phyloP scores from a whole-genome alignment of 768 basidiomycete species.

The Tulasnella calospora region DNA sequence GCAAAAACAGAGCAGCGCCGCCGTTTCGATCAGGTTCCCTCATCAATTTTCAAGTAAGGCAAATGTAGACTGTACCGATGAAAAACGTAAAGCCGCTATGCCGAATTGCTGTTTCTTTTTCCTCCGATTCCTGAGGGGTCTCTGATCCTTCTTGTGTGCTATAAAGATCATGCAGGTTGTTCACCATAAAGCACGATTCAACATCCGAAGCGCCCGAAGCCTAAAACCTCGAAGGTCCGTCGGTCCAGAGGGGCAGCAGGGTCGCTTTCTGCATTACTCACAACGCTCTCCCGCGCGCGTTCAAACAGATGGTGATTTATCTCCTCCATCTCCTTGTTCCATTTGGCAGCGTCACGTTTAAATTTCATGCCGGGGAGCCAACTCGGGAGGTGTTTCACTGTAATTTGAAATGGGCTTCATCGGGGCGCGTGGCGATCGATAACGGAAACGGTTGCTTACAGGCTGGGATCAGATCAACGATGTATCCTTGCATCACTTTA shows the following conservation, averaged over 20 bases:
- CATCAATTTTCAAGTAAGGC: not conserved
- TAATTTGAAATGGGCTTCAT: too few species aligned
- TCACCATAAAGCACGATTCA: not conserved
- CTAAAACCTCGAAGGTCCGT: too few species aligned
- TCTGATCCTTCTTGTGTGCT: not conserved
- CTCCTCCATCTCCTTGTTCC: not conserved
- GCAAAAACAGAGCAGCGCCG: not conserved
- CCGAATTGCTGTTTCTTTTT: not conserved
- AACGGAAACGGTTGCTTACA: not conserved
- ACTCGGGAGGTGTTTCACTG: conserved; percentile 4
- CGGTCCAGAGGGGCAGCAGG: not conserved
- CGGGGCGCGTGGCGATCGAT: too few species aligned
- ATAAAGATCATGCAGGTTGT: not conserved
- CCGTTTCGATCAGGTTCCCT: not conserved
- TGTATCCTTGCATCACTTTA: not conserved
- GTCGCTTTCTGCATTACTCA: not conserved
- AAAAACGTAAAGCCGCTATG: not conserved
- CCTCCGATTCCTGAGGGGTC: not conserved
- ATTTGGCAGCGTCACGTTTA: not conserved
- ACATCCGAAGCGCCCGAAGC: not conserved
- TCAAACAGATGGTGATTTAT: not conserved
- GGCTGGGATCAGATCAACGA: not conserved
- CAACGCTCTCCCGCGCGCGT: not conserved
- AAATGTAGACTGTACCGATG: not conserved
- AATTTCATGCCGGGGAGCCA: conserved; percentile 12